Evolutionary conservation across 768 basidiomycete genomes (phyloP), one percentile per base, ranked within the genome.

Genomic region (Tephrocybe sp.): DNA sequence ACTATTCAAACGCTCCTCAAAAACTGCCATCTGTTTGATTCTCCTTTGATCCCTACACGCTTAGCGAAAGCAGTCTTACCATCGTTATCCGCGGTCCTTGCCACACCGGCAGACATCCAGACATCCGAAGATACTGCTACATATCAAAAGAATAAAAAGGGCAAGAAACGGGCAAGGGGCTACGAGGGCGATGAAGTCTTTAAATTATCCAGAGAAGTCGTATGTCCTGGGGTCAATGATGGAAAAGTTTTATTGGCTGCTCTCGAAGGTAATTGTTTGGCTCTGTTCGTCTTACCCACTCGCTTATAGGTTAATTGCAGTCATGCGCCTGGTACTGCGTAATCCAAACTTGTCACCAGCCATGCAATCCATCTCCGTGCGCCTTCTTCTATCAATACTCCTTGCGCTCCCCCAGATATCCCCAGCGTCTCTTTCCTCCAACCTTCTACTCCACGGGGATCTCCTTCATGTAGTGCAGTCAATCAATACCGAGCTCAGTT

Each of bases 111-210:
- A 3, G 71, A 74, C 8, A 52, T 56, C 8, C 61, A 68, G 28
- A 44, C 49, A 18, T 37, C 47, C 21, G 60, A 59, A 1, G 56
- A 64, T 31, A 58, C 51, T 11, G 52, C 55, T 2, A 31, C 56
- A 13, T 47, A 56, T 38, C 68, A 58, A 11, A 72, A 67, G 51
- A 70, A 60, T 12, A 82, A 73, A 61, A 83, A 81, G 57, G 78
- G 80, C 47, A 91, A 83, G 64, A 92, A 89, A 63, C 74, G 85
- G 38, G 74, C 77, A 16, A 78, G 83, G 18, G 83, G 76, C 11
- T 91, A 83, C 55, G 87, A 92, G 64, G 87, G 82, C 9, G 89
- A 89, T 46, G 88, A 87, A 58, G 68, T 86, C 5, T 83, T 93
- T 65, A 80, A 76, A 44, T 58, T 68, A 7, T 63, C 74, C 2